Evolutionary conservation across 306 rosid species (phyloP).

Genomic region (Sesbania bispinosa): DNA sequence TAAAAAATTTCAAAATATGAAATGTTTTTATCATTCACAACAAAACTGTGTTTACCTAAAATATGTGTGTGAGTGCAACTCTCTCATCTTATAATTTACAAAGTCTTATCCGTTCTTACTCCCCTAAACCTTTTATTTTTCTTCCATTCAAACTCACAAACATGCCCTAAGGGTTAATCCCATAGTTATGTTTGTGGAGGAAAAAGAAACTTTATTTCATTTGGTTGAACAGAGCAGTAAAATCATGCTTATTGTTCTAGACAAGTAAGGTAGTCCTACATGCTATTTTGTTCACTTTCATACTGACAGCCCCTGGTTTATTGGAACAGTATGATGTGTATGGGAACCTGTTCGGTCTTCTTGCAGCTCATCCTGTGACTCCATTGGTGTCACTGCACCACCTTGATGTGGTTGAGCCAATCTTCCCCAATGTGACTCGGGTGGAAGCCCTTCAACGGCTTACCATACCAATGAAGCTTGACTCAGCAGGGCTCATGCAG

Average conservation of each 20-base stretch:
- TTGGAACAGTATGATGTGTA: slow-evolving; percentile 89
- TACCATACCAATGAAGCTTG: slow-evolving; percentile 66
- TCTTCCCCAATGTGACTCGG: slow-evolving; percentile 75
- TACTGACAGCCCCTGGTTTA: slow-evolving; percentile 2
- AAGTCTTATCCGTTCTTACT: too few relatives aligned
- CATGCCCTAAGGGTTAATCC: too few relatives aligned
- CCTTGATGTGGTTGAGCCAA: slow-evolving; percentile 95
- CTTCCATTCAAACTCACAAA: too few relatives aligned
- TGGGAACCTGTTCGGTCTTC: slow-evolving; percentile 91
- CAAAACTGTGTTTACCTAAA: not conserved
- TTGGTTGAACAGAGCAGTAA: slow-evolving; percentile 1
- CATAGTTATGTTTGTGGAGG: too few relatives aligned
- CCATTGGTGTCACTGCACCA: slow-evolving; percentile 94
- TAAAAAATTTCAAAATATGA: not conserved
- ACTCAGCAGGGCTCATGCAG: slow-evolving; percentile 93
- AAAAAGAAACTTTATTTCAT: too few relatives aligned
- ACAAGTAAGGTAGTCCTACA: not conserved
- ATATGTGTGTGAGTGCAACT: too few relatives aligned
- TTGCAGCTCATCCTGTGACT: slow-evolving; percentile 92
- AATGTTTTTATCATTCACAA: not conserved
- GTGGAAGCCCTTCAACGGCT: slow-evolving; percentile 77
- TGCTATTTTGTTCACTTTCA: slow-evolving; percentile 4
- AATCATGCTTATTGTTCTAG: not conserved
- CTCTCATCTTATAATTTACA: too few relatives aligned
- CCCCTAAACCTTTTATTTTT: too few relatives aligned